phyloP scores from a whole-genome alignment of 768 basidiomycete genomes.

The Solioccasus polychromus region DNA sequence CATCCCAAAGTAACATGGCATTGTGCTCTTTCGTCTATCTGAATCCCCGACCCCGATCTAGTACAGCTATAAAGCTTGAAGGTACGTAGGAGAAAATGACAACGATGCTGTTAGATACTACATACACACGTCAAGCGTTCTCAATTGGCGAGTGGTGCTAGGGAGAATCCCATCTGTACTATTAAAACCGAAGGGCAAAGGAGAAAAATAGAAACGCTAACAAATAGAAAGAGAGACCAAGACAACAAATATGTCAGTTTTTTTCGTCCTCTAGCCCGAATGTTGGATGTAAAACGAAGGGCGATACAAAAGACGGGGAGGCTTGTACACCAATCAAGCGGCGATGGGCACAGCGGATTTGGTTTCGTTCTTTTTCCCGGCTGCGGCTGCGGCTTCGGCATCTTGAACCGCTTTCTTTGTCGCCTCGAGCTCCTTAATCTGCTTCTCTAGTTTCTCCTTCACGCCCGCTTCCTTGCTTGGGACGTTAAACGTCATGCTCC shows the following conservation, averaged over 20 bases:
- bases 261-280: constrained; percentile 20
- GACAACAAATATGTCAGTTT: constrained; percentile 14
- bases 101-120: constrained; percentile 15
- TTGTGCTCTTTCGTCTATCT: constrained; percentile 11
- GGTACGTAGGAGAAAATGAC: constrained; percentile 12
- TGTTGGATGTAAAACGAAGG: neutral
- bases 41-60: constrained; percentile 8
- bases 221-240: constrained; percentile 15
- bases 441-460: constrained; percentile 48
- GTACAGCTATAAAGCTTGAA: constrained; percentile 8
- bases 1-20: constrained; percentile 5
- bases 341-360: constrained; percentile 43
- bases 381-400: constrained; percentile 56
- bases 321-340: constrained; percentile 20
- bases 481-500: constrained; percentile 68
- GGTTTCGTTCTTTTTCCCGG: constrained; percentile 57
- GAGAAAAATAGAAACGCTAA: constrained; percentile 15
- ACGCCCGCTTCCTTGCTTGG: constrained; percentile 30
- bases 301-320: neutral
- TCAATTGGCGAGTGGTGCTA: constrained; percentile 7
- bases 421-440: constrained; percentile 66
- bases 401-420: constrained; percentile 67
- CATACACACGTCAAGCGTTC: constrained; percentile 19
- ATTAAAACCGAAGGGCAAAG: constrained; percentile 4
- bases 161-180: constrained; percentile 11